Base-by-base conservation (phyloP, 495 filamentous ascomycete species). In the Tuber indicum region DNA sequence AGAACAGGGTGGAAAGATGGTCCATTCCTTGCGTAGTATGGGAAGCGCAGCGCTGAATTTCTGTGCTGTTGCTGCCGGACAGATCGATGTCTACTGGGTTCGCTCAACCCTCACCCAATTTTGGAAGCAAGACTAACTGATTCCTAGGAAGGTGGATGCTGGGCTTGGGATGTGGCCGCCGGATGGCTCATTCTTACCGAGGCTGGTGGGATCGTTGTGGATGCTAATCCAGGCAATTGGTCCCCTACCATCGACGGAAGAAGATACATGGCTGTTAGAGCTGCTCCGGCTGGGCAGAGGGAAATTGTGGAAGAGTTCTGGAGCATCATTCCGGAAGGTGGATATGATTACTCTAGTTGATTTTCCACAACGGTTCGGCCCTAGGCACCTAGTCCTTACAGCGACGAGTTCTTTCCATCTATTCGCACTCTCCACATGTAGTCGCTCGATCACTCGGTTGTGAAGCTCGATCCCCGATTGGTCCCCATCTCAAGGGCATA, bases 91-190 rank as follows among this genome's bases (percentile, higher is more conserved):
- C 45, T 97, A 96, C 80, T 98, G 95, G 94, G 78, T 80, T 74
- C 74, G 71, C 45, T n/a, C 66, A 49, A 46, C 32, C 44, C 14
- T 17, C 8, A 46, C 32, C 36, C 43, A 45, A 32, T 45, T 45
- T 42, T 26, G 45, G 42, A 41, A 8, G 46, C 70, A 21, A 70
- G n/a, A 21, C 16, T 71, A 69, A 45, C 47, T 80, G 47, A 74
- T 52, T 71, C 21, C 42, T 19, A 80, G 78, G 94, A 98, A 82
- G 93, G 92, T 21, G 94, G 95, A 12, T 95, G 92, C 84, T 97
- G 93, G 91, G 93, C 92, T 43, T 97, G 94, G 94, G 94, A 98
- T 86, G 93, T 97, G 19, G 92, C 91, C 79, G 94, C 95, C 12
- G 95, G 90, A 0, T 97, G 94, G 95, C 91, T 94, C 45, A 92